A percentile compares a stretch with the other conserved stretches of the same genome.
Conservation (phyloP, 495 filamentous ascomycete genomes). For the Penicillium malachiteum region DNA sequence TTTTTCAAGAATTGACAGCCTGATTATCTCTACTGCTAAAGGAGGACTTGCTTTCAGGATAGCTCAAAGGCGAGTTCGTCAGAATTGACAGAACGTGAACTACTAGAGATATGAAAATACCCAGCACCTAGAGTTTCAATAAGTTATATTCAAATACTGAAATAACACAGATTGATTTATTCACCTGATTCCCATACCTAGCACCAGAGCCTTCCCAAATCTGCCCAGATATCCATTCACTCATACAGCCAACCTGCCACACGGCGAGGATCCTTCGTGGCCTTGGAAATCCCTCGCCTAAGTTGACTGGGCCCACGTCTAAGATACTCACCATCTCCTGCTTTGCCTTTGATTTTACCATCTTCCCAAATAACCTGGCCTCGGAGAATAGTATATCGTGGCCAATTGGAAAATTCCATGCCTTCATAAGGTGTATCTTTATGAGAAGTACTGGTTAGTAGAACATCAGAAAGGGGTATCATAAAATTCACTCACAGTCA, state of each 20-base stretch:
- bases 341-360: slow-evolving; percentile 46
- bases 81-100: too few species aligned
- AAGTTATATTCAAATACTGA: too few species aligned
- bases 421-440: slow-evolving; percentile 61
- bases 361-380: slow-evolving; percentile 59
- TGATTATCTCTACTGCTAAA: too few species aligned
- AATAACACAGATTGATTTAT: too few species aligned
- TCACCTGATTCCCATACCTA: too few species aligned
- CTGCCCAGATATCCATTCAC: not conserved
- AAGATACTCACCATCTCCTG: slow-evolving; percentile 53
- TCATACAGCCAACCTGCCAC: slow-evolving; percentile 18
- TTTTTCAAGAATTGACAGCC: too few species aligned
- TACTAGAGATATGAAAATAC: too few species aligned
- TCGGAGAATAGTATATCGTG: slow-evolving; percentile 57
- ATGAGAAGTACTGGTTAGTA: not conserved
- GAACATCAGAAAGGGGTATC: not conserved
- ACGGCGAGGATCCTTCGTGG: slow-evolving; percentile 5
- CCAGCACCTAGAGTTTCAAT: too few species aligned
- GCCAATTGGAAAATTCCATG: slow-evolving; percentile 55
- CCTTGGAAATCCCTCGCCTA: not conserved
- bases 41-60: too few species aligned
- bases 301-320: slow-evolving; percentile 39
- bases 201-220: too few species aligned
- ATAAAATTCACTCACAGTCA: slow-evolving; percentile 36
- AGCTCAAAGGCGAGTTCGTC: too few species aligned